Evolutionary conservation across 495 filamentous ascomycete species (phyloP), one percentile per base, ranked within the genome.

Genomic region (Coniosporium apollinis): DNA sequence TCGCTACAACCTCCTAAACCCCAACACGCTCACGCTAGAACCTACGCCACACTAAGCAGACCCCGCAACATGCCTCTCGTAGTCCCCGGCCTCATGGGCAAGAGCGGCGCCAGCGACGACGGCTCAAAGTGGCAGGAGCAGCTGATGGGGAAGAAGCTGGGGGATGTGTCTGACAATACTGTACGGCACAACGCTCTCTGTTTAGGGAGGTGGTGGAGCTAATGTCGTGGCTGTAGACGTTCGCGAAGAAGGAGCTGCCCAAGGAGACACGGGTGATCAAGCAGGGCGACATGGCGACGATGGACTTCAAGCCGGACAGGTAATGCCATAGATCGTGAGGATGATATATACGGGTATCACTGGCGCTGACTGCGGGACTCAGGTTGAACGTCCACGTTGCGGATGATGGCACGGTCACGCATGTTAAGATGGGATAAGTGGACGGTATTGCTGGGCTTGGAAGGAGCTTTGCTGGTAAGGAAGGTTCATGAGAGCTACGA

Each of bases 21-120:
- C n/a, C n/a, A n/a, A n/a, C n/a, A n/a, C n/a, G n/a, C n/a, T n/a
- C n/a, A n/a, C n/a, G n/a, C n/a, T n/a, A n/a, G n/a, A n/a, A n/a
- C n/a, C n/a, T n/a, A n/a, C n/a, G n/a, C n/a, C n/a, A n/a, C n/a
- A n/a, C n/a, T n/a, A n/a, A n/a, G n/a, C n/a, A n/a, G n/a, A n/a
- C n/a, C n/a, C n/a, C n/a, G n/a, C 11, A 48, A 31, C 10, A 51
- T 51, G 48, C 48, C 48, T 42, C 46, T 51, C 37, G 40, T 51
- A 9, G 46, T 48, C 7, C 48, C 48, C 13, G 48, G 46, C 17
- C 20, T 48, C 28, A 40, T 33, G 37, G 33, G 26, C 30, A 39
- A 28, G 14, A 38, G 29, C 33, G 41, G 41, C 40, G 30, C 28
- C 37, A 33, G 35, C 6, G 45, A 49, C 30, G 37, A 46, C 36